Evolutionary conservation across 2,329 filamentous ascomycete genomes (phyloP).

Genomic region (Orbilia quercus): DNA sequence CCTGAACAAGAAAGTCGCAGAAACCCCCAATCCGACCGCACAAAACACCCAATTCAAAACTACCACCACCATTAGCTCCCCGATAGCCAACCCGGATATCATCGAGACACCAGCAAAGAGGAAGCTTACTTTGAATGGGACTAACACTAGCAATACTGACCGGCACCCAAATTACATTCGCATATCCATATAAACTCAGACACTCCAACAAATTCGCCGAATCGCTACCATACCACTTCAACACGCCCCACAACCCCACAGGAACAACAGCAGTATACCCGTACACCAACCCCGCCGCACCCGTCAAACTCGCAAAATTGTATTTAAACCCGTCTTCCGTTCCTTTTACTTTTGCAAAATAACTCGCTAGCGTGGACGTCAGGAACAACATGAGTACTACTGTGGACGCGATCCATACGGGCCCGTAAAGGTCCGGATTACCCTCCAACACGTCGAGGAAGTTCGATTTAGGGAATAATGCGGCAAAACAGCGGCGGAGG

Average conservation of each 20-base stretch:
- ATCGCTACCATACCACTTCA: constrained; percentile 96
- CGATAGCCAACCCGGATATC: not conserved
- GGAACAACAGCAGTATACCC: constrained; percentile 84
- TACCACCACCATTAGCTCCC: constrained; percentile 58
- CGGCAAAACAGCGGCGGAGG: constrained; percentile 83
- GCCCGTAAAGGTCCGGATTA: constrained; percentile 89
- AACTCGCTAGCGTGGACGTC: constrained; percentile 93
- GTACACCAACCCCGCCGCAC: constrained; percentile 82
- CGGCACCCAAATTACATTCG: constrained; percentile 96
- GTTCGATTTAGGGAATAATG: constrained; percentile 90
- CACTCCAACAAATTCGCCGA: constrained; percentile 93
- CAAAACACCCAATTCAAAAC: constrained; percentile 94
- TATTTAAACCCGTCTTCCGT: constrained; percentile 81
- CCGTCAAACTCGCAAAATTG: constrained; percentile 88
- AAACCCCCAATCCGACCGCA: constrained; percentile 82
- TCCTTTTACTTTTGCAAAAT: constrained; percentile 72
- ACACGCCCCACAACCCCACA: constrained; percentile 82
- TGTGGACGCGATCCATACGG: constrained; percentile 98
- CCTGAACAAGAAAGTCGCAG: constrained; percentile 83
- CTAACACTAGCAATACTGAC: constrained; percentile 71
- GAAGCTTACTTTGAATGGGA: constrained; percentile 62
- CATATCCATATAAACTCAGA: constrained; percentile 94
- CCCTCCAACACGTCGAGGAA: constrained; percentile 97
- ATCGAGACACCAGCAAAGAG: constrained; percentile 4
- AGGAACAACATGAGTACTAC: constrained; percentile 95